A percentile compares a stretch with the other conserved stretches of the same genome.
Conservation (phyloP, 768 basidiomycete genomes). For the Kwoniella dejecticola region DNA sequence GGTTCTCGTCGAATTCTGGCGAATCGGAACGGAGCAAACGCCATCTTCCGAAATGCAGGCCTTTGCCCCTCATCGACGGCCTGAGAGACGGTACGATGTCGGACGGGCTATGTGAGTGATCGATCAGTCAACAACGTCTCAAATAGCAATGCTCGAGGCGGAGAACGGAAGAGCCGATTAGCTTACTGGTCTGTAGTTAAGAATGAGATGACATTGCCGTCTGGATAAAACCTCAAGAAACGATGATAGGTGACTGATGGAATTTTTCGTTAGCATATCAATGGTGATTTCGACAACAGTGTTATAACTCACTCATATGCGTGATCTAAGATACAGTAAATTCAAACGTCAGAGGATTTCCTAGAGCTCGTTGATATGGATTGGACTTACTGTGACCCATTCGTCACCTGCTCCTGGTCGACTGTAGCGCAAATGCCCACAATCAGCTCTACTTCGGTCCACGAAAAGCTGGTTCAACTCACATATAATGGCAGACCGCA, state of each 20-base stretch:
- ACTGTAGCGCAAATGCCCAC: slow-evolving; percentile 53
- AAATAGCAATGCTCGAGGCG: too few species aligned
- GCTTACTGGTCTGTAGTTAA: slow-evolving; percentile 69
- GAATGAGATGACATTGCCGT: slow-evolving; percentile 81
- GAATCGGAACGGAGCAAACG: slow-evolving; percentile 37
- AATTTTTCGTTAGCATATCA: too few species aligned
- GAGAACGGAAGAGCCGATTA: too few species aligned
- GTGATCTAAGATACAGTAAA: slow-evolving; percentile 61
- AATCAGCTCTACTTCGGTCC: neutral
- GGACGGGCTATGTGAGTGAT: slow-evolving; percentile 39
- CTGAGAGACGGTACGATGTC: slow-evolving; percentile 75
- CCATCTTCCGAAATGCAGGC: slow-evolving; percentile 52
- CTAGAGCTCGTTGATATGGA: too few species aligned
- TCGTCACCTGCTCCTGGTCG: slow-evolving; percentile 76
- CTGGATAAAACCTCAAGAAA: slow-evolving; percentile 87
- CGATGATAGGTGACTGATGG: slow-evolving; percentile 90
- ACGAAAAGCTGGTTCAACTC: slow-evolving; percentile 29
- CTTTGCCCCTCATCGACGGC: slow-evolving; percentile 69
- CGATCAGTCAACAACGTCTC: neutral
- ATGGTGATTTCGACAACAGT: too few species aligned
- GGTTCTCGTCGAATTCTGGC: neutral
- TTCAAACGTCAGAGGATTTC: neutral
- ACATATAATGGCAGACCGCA: slow-evolving; percentile 75
- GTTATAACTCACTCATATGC: slow-evolving; percentile 67
- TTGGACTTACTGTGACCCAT: slow-evolving; percentile 81